Base-by-base conservation (phyloP, 345 rosid species). In the Citrus maxima region DNA sequence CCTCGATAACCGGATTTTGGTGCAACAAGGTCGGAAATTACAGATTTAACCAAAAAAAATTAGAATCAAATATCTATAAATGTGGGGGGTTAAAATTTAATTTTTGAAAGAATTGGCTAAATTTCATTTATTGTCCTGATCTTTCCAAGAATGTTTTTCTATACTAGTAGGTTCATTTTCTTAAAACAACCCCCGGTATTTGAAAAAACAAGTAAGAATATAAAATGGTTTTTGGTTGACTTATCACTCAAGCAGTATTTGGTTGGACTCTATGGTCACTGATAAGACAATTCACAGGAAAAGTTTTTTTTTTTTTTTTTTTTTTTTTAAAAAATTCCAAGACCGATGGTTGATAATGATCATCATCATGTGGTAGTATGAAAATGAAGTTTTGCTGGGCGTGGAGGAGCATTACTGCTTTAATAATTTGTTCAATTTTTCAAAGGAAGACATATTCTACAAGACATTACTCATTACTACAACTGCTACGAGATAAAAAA, bases 371-470 rank as follows among this genome's bases (percentile, higher is more conserved):
- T 14, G 28, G 38, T 19, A 5, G 28, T 4, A 49, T 40, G 30
- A 40, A 46, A 38, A 40, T 68, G 72, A 68, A 38, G 58, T 18
- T 16, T 21, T 77, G 79, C 66, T 67, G 73, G 79, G 37, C 55
- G 62, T 32, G 35, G 70, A 76, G 63, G 64, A 76, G 78, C 72
- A 76, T 51, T 6, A 4, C 1, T 25, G 27, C 34, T 61, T 19
- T 54, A 54, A 54, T 54, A 54, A 18, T 54, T 5, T 19, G n/a
- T 51, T 22, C 28, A 1, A 3, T 21, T 56, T 55, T 34, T 22
- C 28, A 72, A 32, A 72, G 7, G 27, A 65, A 42, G 34, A 46
- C 18, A 54, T 18, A 54, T 6, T 46, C 32, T 42, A 75, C 30
- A 64, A 32, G 24, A 46, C 58, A 21, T 1, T 51, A 9, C 18